Percentiles rank a stretch among this genome's conserved stretches.
These are phyloP conservation scores for Aspergillus brasiliensis DNA, from an alignment of 2,329 filamentous ascomycete genomes.

Conservation along the genomic window DNA sequence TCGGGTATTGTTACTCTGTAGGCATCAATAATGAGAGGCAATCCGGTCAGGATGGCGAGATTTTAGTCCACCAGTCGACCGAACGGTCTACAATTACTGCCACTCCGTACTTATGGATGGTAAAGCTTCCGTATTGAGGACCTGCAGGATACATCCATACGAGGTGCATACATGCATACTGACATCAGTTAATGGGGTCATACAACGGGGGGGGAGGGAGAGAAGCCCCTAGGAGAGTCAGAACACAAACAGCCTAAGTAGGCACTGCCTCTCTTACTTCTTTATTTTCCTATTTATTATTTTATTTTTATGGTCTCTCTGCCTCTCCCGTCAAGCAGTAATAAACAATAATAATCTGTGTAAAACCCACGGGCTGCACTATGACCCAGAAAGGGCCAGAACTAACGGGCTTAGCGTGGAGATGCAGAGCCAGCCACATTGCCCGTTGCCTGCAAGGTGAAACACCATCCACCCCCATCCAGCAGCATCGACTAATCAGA, in stretches of 20 bases:
- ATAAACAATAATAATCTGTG: background rate
- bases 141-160: too few relatives aligned
- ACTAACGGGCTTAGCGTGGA: slow-evolving; percentile 5
- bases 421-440: slow-evolving; percentile 17
- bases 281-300: too few relatives aligned
- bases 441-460: slow-evolving; percentile 18
- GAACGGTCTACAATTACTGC: background rate
- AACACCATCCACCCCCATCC: slow-evolving; percentile 8
- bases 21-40: background rate
- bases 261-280: too few relatives aligned
- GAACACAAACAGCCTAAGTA: too few relatives aligned
- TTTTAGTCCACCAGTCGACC: background rate
- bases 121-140: too few relatives aligned
- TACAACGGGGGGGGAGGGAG: too few relatives aligned
- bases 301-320: background rate
- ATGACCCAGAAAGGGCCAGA: background rate
- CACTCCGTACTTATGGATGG: too few relatives aligned
- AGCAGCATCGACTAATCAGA: slow-evolving; percentile 8
- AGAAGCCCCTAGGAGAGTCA: too few relatives aligned
- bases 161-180: too few relatives aligned
- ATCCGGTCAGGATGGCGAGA: background rate
- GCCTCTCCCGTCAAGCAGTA: background rate
- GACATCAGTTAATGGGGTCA: too few relatives aligned
- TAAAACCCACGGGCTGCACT: slow-evolving; percentile 1
- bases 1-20: background rate